Evolutionary conservation across 345 rosid species (phyloP).

Genomic region (Syzygium grande): DNA sequence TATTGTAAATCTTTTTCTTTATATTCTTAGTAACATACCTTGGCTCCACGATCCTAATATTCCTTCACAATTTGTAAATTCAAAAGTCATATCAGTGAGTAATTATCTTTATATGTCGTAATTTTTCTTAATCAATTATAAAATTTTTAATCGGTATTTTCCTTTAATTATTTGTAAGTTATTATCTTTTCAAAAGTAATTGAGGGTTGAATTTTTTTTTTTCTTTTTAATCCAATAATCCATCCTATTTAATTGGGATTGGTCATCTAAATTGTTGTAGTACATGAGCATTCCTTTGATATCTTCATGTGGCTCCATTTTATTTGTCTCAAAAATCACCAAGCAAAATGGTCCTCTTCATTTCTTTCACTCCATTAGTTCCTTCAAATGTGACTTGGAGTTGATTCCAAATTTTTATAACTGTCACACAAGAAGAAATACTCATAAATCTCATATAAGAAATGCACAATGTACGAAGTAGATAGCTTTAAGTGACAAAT

Average conservation of each 20-base stretch:
- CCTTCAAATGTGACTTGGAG: neutral
- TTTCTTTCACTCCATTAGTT: neutral
- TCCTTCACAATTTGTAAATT: no score
- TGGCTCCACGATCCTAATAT: no score
- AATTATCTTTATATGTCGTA: no score
- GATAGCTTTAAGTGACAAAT: neutral
- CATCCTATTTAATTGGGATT: neutral
- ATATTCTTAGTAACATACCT: no score
- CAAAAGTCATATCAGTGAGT: no score
- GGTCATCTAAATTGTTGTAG: no score
- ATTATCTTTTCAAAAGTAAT: no score
- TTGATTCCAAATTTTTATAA: neutral
- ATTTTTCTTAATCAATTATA: neutral
- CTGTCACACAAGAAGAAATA: no score
- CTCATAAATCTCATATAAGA: neutral
- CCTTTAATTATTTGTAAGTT: neutral
- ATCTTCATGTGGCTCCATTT: neutral
- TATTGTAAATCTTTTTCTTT: neutral
- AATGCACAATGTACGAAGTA: neutral
- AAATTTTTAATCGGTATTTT: no score
- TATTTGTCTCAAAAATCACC: neutral
- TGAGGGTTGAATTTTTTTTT: neutral
- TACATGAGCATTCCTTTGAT: neutral
- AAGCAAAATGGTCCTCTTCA: neutral
- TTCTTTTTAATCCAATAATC: neutral